phyloP scores from a whole-genome alignment of 192 early-diverging fungal species.

The Backusella luteola region DNA sequence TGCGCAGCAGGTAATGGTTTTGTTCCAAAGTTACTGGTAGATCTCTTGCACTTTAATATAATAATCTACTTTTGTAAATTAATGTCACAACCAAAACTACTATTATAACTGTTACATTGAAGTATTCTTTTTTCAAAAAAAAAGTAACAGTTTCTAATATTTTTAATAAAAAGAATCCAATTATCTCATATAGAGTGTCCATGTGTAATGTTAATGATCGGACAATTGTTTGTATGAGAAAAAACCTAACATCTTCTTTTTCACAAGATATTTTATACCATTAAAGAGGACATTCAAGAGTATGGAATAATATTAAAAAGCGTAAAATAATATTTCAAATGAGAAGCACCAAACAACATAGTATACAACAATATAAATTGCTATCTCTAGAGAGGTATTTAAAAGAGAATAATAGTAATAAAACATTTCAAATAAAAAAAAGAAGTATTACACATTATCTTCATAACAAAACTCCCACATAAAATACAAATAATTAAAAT shows the following conservation, averaged over 20 bases:
- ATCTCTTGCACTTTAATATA: background rate
- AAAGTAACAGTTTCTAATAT: background rate
- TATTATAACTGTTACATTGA: background rate
- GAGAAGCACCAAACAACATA: background rate
- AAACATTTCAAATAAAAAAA: background rate
- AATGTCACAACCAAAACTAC: background rate
- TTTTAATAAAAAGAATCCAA: background rate
- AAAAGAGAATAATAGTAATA: background rate
- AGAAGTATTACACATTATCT: background rate
- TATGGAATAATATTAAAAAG: background rate
- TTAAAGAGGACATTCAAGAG: background rate
- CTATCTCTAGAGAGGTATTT: background rate
- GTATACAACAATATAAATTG: background rate
- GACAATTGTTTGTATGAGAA: background rate
- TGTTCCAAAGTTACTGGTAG: background rate
- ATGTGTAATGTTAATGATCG: background rate
- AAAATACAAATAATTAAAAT: background rate
- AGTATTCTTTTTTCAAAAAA: background rate
- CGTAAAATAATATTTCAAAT: background rate
- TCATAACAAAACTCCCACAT: background rate
- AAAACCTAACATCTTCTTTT: background rate
- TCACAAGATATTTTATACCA: background rate
- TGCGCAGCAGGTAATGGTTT: background rate
- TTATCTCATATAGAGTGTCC: background rate
- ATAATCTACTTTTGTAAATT: background rate